These are phyloP conservation scores for Cladophialophora bantiana DNA, from an alignment of 2,329 filamentous ascomycete genomes.

Conservation along the genomic window DNA sequence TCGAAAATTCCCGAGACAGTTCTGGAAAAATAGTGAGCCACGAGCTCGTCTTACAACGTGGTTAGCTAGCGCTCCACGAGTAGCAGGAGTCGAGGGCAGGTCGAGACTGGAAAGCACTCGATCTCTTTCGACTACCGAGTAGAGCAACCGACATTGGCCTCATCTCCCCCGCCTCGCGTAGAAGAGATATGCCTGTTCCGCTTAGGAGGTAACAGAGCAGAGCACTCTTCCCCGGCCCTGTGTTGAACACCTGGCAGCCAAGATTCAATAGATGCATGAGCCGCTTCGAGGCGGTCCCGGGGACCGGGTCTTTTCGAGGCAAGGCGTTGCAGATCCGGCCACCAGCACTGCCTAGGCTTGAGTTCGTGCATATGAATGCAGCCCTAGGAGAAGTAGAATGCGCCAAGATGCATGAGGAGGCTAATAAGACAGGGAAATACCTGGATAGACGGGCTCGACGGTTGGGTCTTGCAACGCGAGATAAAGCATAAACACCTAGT, in stretches of 20 bases:
- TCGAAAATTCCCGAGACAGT: neutral
- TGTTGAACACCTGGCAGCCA: neutral
- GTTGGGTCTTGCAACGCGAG: constrained; percentile 4
- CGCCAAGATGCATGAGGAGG: neutral
- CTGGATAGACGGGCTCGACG: neutral
- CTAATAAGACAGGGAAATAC: constrained; percentile 2
- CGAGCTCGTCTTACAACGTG: neutral
- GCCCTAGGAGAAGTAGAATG: neutral
- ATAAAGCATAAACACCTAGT: neutral
- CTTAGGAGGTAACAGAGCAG: neutral
- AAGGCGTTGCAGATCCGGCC: neutral
- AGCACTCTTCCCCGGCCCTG: neutral
- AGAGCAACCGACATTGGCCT: neutral
- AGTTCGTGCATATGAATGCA: neutral
- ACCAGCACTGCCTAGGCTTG: neutral
- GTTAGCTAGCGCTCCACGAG: neutral
- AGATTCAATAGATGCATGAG: neutral
- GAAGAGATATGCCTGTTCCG: neutral
- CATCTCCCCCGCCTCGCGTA: constrained; percentile 6
- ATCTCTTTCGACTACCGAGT: neutral
- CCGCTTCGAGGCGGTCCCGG: constrained; percentile 4
- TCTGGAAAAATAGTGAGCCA: neutral
- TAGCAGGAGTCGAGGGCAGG: neutral
- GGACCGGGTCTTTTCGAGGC: neutral
- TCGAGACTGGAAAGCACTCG: neutral